Conservation (phyloP, 2,329 filamentous ascomycete species). For the Cladophialophora exuberans region DNA sequence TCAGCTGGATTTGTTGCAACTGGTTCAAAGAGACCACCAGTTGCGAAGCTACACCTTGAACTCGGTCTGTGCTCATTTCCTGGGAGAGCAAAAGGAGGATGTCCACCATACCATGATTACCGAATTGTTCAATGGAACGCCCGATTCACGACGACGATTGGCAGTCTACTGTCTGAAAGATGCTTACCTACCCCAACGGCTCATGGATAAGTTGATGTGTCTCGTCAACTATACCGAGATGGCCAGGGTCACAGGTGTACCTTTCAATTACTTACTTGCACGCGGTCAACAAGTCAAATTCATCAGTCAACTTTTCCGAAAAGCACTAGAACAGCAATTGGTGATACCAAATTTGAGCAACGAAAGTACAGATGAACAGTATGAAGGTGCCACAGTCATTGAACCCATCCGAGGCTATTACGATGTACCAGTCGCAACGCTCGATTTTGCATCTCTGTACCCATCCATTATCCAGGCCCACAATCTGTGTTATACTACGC, state of each 20-base stretch:
- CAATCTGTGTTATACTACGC: constrained; percentile 95
- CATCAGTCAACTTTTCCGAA: constrained; percentile 94
- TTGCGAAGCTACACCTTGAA: constrained; percentile 96
- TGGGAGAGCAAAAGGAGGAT: constrained; percentile 97
- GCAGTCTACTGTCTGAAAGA: constrained; percentile 98
- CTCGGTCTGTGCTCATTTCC: constrained; percentile 90
- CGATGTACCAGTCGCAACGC: constrained; percentile 89
- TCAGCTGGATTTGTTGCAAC: constrained; percentile 90
- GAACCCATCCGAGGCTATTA: constrained; percentile 94
- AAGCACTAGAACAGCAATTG: constrained; percentile 88
- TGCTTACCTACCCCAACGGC: constrained; percentile 87
- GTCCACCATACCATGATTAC: constrained; percentile 99
- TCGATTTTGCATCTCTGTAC: constrained; percentile 98
- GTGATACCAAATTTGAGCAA: constrained; percentile 86
- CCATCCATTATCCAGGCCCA: constrained; percentile 99
- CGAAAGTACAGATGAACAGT: constrained; percentile 79
- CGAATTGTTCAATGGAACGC: constrained; percentile 93
- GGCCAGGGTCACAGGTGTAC: constrained; percentile 98
- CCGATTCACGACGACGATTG: constrained; percentile 85
- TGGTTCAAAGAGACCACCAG: constrained; percentile 93
- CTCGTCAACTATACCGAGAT: constrained; percentile 99
- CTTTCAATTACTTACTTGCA: constrained; percentile 90
- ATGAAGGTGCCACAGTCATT: constrained; percentile 97
- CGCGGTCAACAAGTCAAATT: constrained; percentile 97
- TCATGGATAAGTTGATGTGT: constrained; percentile 98